These are phyloP conservation scores for Cyberlindnera mississippiensis DNA, from an alignment of 805 yeast genomes.

Conservation along the genomic window DNA sequence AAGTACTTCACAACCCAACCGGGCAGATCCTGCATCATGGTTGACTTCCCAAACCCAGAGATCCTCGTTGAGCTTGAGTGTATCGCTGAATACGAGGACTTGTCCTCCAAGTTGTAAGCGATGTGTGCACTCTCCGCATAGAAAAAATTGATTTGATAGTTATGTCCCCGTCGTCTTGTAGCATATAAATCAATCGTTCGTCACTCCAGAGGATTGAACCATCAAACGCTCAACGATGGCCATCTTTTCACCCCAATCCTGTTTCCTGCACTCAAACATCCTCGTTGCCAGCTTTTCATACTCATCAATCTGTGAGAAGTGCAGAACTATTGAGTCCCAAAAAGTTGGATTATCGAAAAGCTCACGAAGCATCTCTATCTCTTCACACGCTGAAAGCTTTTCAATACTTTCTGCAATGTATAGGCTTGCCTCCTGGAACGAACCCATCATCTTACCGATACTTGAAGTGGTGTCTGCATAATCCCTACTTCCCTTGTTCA, in stretches of 20 bases:
- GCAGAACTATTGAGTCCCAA: background rate
- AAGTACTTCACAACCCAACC: constrained; percentile 46
- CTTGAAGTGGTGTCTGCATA: background rate
- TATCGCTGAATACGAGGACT: constrained; percentile 33
- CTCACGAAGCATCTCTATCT: background rate
- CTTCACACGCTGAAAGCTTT: background rate
- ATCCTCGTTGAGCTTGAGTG: constrained; percentile 51
- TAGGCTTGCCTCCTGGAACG: background rate
- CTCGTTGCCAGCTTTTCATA: too few species aligned
- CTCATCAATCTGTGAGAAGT: too few species aligned
- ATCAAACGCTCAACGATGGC: too few species aligned
- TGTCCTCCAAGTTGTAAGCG: constrained; percentile 10
- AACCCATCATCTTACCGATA: background rate
- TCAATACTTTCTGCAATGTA: background rate
- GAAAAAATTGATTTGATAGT: too few species aligned
- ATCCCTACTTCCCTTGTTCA: background rate
- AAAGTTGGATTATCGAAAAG: background rate
- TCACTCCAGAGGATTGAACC: too few species aligned
- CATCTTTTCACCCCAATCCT: too few species aligned
- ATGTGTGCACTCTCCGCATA: background rate
- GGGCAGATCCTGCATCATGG: constrained; percentile 50
- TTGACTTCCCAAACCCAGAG: constrained; percentile 46
- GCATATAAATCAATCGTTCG: too few species aligned
- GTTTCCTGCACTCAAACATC: too few species aligned
- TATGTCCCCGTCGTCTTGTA: too few species aligned